Percentiles rank a stretch among this genome's conserved stretches.
These are phyloP conservation scores for Heimioporus sp. DNA, from an alignment of 768 basidiomycete genomes.

Conservation along the genomic window DNA sequence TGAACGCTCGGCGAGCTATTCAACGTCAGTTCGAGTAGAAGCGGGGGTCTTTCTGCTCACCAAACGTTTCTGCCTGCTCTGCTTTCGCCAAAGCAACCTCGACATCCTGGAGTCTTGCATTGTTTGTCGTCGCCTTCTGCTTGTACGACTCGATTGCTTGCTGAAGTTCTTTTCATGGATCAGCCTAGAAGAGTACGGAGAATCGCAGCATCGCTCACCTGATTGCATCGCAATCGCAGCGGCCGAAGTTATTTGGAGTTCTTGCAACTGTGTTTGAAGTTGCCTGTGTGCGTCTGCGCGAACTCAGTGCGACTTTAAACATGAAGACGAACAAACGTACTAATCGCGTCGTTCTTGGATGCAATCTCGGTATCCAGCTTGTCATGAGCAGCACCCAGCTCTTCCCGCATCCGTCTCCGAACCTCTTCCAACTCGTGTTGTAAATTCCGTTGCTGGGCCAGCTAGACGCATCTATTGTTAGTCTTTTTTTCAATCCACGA, in stretches of 20 bases:
- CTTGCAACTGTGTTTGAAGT: constrained; percentile 57
- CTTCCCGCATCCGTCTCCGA: constrained; percentile 63
- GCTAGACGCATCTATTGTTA: constrained; percentile 33
- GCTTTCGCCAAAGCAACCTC: constrained; percentile 68
- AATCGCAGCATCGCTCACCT: constrained; percentile 36
- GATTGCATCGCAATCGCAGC: constrained; percentile 59
- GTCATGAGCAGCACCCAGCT: constrained; percentile 51
- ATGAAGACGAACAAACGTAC: constrained; percentile 35
- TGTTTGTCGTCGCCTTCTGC: constrained; percentile 56
- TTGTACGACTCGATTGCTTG: constrained; percentile 65
- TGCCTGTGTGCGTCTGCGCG: constrained; percentile 56
- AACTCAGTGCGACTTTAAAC: not conserved
- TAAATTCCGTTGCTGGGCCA: constrained; percentile 62
- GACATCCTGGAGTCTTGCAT: constrained; percentile 60
- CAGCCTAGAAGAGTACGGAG: not conserved
- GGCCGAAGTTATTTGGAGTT: constrained; percentile 58
- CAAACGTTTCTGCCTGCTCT: constrained; percentile 59
- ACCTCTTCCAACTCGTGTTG: constrained; percentile 66
- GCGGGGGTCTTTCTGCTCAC: constrained; percentile 35
- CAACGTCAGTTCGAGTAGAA: constrained; percentile 8
- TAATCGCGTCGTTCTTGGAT: constrained; percentile 56
- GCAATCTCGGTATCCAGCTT: constrained; percentile 51
- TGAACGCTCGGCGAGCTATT: constrained; percentile 58
- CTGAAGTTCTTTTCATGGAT: constrained; percentile 48
- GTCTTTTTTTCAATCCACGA: not conserved